A percentile compares a stretch with the other conserved stretches of the same genome.
Evolutionary conservation across 225 moss, liverwort and hornwort species (phyloP).

Genomic region (Polytrichum commune): DNA sequence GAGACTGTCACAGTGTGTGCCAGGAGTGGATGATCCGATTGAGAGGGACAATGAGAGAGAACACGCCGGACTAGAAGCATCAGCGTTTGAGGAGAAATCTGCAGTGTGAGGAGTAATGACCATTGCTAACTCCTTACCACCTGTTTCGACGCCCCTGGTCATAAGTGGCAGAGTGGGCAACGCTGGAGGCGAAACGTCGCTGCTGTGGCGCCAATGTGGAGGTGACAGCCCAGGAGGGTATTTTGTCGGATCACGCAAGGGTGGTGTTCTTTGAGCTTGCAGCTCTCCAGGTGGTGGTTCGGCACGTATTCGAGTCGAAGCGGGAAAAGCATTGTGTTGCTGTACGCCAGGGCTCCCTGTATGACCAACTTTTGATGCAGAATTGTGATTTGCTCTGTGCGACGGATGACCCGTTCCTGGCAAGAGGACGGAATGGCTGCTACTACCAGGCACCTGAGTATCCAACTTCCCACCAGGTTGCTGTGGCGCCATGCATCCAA

Average conservation of each 20-base stretch:
- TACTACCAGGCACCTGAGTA: not conserved
- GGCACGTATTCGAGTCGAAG: not conserved
- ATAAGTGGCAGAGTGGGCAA: slow-evolving; percentile 25
- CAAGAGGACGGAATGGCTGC: not conserved
- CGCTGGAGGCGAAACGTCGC: slow-evolving; percentile 8
- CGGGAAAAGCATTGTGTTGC: not conserved
- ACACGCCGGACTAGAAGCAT: slow-evolving; percentile 21
- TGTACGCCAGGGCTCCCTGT: slow-evolving; percentile 16
- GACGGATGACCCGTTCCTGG: not conserved
- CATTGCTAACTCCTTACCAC: not conserved
- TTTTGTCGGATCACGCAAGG: not conserved
- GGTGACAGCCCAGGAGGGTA: not conserved
- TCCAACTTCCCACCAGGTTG: slow-evolving; percentile 8
- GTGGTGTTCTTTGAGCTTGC: not conserved
- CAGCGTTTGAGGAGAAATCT: slow-evolving; percentile 13
- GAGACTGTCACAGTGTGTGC: slow-evolving; percentile 7
- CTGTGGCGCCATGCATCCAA: slow-evolving; percentile 39
- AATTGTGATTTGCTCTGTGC: not conserved
- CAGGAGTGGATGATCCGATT: slow-evolving; percentile 13
- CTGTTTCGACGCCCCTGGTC: slow-evolving; percentile 7
- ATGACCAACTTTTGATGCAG: slow-evolving; percentile 4
- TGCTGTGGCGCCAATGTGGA: not conserved
- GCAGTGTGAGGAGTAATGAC: slow-evolving; percentile 2
- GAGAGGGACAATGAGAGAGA: slow-evolving; percentile 43
- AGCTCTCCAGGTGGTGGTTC: slow-evolving; percentile 2